Percentiles rank a stretch among this genome's conserved stretches.
Conservation (phyloP, 2,329 filamentous ascomycete species). For the Capronia americana region DNA sequence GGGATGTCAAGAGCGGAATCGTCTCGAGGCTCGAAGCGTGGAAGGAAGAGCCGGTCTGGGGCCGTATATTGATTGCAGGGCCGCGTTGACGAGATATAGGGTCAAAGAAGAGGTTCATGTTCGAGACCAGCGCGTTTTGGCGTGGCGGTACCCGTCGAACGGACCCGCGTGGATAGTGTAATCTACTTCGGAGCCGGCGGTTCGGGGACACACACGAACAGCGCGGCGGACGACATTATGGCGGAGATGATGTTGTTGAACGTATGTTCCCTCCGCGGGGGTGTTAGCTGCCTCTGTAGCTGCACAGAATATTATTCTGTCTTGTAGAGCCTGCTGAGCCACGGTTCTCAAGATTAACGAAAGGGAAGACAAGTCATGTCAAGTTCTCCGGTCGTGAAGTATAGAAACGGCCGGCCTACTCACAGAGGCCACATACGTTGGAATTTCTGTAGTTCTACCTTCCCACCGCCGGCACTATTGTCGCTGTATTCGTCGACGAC, state of each 20-base stretch:
- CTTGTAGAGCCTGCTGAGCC: too few species aligned
- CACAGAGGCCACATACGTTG: not conserved
- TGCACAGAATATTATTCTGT: too few species aligned
- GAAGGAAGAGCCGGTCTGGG: not conserved
- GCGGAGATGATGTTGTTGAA: not conserved
- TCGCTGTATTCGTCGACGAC: not conserved
- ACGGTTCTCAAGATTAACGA: too few species aligned
- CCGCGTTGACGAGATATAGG: not conserved
- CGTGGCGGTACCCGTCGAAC: not conserved
- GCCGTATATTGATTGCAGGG: not conserved
- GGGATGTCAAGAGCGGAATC: not conserved
- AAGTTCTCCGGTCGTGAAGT: not conserved
- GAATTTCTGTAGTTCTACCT: not conserved
- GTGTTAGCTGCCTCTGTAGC: not conserved
- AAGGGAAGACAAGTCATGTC: not conserved
- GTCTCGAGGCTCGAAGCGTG: not conserved
- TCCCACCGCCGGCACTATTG: not conserved
- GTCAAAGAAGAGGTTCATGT: not conserved
- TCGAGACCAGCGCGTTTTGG: not conserved
- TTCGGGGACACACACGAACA: not conserved
- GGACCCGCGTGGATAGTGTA: not conserved
- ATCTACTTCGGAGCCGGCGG: not conserved
- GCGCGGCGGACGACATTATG: not conserved
- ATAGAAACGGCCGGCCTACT: too few species aligned
- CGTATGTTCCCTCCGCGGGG: not conserved